These are phyloP conservation scores for Penicillium sp. DNA, from an alignment of 2,329 filamentous ascomycete species.

Conservation along the genomic window DNA sequence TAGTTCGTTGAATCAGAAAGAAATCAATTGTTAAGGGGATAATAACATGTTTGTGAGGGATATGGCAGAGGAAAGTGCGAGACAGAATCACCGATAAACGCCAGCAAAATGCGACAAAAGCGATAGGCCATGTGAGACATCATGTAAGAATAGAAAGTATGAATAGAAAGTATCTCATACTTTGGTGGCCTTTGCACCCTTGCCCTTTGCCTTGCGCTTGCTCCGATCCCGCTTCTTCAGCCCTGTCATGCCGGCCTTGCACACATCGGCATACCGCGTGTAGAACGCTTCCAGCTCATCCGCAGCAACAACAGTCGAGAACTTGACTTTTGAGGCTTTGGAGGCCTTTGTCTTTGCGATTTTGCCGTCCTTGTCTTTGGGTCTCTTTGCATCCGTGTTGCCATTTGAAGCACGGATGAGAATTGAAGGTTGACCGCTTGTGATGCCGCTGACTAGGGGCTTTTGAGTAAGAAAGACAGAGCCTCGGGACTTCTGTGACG, in stretches of 20 bases:
- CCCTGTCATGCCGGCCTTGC: conserved; percentile 79
- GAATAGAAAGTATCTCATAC: conserved; percentile 6
- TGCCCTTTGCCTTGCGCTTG: conserved; percentile 58
- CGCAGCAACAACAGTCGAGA: conserved; percentile 76
- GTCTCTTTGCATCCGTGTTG: conserved; percentile 50
- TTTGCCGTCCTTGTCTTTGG: conserved; percentile 40
- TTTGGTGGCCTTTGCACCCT: conserved; percentile 32
- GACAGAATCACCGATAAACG: conserved; percentile 19
- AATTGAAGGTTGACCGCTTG: conserved; percentile 65
- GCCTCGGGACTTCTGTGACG: conserved; percentile 38
- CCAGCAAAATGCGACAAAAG: conserved; percentile 23
- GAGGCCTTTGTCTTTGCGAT: conserved; percentile 39
- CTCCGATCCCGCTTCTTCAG: conserved; percentile 90
- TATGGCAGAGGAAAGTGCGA: conserved; percentile 4
- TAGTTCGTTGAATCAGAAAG: not conserved
- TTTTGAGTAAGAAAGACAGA: conserved; percentile 45
- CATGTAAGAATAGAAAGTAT: not conserved
- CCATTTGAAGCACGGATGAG: conserved; percentile 82
- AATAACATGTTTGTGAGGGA: conserved; percentile 14
- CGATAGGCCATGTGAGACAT: not conserved
- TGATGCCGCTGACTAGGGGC: conserved; percentile 40
- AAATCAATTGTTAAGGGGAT: conserved; percentile 1
- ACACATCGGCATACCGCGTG: conserved; percentile 77
- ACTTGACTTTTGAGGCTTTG: conserved; percentile 61
- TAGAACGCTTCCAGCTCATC: conserved; percentile 77